phyloP scores from a whole-genome alignment of 257 asterid genomes.

The Lantana camara region DNA sequence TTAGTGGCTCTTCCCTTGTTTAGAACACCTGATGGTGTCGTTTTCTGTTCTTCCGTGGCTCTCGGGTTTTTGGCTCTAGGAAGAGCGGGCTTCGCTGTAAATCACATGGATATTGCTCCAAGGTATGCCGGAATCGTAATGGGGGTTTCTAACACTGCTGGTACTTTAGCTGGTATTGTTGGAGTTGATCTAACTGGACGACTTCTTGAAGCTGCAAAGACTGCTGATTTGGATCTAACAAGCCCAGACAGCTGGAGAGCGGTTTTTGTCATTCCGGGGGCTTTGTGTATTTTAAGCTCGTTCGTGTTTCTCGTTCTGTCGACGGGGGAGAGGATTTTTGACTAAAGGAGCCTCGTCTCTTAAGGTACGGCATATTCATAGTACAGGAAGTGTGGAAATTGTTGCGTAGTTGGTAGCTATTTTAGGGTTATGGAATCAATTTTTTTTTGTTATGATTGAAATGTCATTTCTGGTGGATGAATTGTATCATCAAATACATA shows the following conservation, averaged over 20 bases:
- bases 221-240: constrained; percentile 64
- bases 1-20: constrained; percentile 72
- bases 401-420: constrained; percentile 1
- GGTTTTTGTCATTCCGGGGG: constrained; percentile 77
- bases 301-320: constrained; percentile 66
- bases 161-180: constrained; percentile 87
- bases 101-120: constrained; percentile 96
- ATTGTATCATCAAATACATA: constrained; percentile 22
- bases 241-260: constrained; percentile 85
- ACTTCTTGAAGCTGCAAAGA: constrained; percentile 83
- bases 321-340: constrained; percentile 93
- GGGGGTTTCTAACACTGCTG: constrained; percentile 99
- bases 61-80: constrained; percentile 93
- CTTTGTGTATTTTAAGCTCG: constrained; percentile 76
- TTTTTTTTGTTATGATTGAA: neutral
- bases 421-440: neutral
- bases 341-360: constrained; percentile 53
- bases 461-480: neutral
- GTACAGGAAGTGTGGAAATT: constrained; percentile 16
- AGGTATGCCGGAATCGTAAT: constrained; percentile 91
- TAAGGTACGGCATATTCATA: neutral
- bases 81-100: constrained; percentile 95
- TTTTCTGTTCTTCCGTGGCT: constrained; percentile 80
- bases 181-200: constrained; percentile 93
- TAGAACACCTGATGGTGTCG: constrained; percentile 71